A percentile compares a stretch with the other conserved stretches of the same genome.
These are phyloP conservation scores for Lasiodiplodia theobromae DNA, from an alignment of 2,329 filamentous ascomycete genomes.

Conservation along the genomic window DNA sequence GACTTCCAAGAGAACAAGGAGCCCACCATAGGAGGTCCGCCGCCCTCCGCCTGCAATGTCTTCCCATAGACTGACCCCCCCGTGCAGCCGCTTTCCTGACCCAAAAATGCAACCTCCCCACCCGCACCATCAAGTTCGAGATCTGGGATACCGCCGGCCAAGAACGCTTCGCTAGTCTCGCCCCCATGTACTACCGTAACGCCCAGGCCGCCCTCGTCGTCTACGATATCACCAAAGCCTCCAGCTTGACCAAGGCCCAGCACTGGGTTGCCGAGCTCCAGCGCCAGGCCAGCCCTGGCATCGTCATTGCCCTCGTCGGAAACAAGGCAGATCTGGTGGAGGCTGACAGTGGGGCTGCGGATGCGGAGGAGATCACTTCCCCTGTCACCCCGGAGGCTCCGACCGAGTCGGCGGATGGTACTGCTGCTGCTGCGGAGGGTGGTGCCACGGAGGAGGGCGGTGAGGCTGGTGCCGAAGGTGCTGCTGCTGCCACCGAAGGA, in stretches of 20 bases:
- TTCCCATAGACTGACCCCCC: constrained; percentile 22
- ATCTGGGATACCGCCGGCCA: constrained; percentile 99
- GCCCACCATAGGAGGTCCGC: constrained; percentile 91
- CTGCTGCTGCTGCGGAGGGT: constrained; percentile 40
- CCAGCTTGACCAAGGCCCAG: constrained; percentile 93
- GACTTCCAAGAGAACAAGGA: constrained; percentile 99
- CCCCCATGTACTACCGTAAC: constrained; percentile 99
- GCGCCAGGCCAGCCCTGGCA: constrained; percentile 92
- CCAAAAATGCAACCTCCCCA: constrained; percentile 96
- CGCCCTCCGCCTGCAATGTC: background rate
- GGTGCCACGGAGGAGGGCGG: constrained; percentile 56
- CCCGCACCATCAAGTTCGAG: constrained; percentile 71
- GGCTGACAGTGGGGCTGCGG: constrained; percentile 10
- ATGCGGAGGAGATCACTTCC: constrained; percentile 54
- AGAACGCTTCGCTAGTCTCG: constrained; percentile 94
- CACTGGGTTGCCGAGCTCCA: constrained; percentile 99
- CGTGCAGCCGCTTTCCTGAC: constrained; percentile 89
- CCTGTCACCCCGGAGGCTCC: constrained; percentile 53
- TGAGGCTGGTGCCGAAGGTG: constrained; percentile 53
- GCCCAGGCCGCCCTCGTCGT: constrained; percentile 97
- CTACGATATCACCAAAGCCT: constrained; percentile 97
- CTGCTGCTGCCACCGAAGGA: constrained; percentile 40
- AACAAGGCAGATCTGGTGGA: constrained; percentile 85
- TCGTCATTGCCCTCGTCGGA: constrained; percentile 95
- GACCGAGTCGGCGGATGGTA: constrained; percentile 39